Conservation (phyloP, 768 basidiomycete genomes). For the Tubosaeta sp. region DNA sequence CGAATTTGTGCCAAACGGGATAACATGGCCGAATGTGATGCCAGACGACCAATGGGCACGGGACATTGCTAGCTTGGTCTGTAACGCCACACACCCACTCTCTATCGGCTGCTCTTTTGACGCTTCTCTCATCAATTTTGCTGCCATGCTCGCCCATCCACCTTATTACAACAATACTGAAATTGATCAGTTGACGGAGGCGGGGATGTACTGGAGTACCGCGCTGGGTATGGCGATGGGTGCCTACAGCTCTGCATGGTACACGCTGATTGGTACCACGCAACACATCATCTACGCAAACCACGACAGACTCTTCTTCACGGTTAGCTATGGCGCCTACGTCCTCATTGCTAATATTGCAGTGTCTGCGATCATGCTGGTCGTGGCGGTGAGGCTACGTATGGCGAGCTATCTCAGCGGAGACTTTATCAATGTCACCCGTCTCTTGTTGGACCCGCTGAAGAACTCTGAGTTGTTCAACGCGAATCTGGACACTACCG, state of each 20-base stretch:
- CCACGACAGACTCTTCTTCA: not conserved
- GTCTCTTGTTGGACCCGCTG: conserved; percentile 2
- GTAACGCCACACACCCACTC: not conserved
- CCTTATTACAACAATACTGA: not conserved
- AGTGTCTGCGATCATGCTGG: conserved; percentile 4
- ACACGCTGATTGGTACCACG: conserved; percentile 36
- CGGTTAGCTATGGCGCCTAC: not conserved
- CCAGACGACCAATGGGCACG: conserved; percentile 11
- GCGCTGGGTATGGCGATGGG: conserved; percentile 1
- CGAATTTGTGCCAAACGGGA: conserved; percentile 13
- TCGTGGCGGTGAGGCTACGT: not conserved
- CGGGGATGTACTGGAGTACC: conserved; percentile 3
- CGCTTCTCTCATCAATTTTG: conserved; percentile 6
- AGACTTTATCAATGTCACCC: conserved; percentile 3
- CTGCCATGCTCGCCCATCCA: not conserved
- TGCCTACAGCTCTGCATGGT: conserved; percentile 28
- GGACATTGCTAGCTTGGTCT: conserved; percentile 17
- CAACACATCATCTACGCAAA: conserved; percentile 15
- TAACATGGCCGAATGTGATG: conserved; percentile 12
- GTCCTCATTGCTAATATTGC: conserved; percentile 2
- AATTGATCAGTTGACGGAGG: no score
- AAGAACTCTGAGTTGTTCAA: conserved; percentile 4
- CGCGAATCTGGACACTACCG: no score
- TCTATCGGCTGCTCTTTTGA: not conserved
- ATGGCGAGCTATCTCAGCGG: not conserved